Percentiles rank a stretch among this genome's conserved stretches.
Conservation (phyloP, 139 green algal species). For the Axilococcus clingmanii region DNA sequence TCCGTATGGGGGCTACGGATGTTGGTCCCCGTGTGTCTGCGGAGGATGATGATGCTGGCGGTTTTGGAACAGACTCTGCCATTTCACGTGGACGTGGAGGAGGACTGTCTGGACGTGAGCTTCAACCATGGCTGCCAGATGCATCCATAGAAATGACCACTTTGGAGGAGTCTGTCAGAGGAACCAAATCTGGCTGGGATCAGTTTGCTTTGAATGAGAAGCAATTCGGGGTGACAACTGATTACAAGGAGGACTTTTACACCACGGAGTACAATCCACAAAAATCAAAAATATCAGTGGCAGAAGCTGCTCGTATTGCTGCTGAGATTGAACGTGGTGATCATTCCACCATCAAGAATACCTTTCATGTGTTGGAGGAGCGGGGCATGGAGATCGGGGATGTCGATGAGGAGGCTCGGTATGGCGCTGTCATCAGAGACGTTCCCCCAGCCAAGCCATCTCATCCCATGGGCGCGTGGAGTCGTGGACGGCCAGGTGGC, state of each 20-base stretch:
- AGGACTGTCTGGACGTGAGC: constrained; percentile 49
- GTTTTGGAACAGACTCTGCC: constrained; percentile 66
- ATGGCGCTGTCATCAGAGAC: constrained; percentile 51
- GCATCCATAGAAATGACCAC: background rate
- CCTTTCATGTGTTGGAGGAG: constrained; percentile 75
- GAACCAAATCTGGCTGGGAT: constrained; percentile 57
- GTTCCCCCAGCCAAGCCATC: background rate
- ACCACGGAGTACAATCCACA: constrained; percentile 54
- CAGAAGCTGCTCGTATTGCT: constrained; percentile 65
- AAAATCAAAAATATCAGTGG: constrained; percentile 51
- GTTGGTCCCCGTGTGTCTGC: constrained; percentile 17
- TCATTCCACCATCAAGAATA: constrained; percentile 19
- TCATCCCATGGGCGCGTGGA: background rate
- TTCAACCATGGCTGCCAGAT: constrained; percentile 66
- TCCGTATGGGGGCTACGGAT: constrained; percentile 47
- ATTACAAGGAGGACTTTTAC: constrained; percentile 74
- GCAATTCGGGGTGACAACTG: constrained; percentile 74
- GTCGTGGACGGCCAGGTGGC: background rate
- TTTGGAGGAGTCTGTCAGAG: constrained; percentile 14
- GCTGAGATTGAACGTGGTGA: constrained; percentile 60
- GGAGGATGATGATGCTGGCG: constrained; percentile 31
- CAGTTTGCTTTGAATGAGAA: constrained; percentile 81
- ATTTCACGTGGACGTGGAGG: constrained; percentile 54
- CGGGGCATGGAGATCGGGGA: constrained; percentile 45
- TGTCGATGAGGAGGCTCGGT: constrained; percentile 79